Conservation (phyloP, 2,329 filamentous ascomycete species). For the Paraphaeosphaeria minitans region DNA sequence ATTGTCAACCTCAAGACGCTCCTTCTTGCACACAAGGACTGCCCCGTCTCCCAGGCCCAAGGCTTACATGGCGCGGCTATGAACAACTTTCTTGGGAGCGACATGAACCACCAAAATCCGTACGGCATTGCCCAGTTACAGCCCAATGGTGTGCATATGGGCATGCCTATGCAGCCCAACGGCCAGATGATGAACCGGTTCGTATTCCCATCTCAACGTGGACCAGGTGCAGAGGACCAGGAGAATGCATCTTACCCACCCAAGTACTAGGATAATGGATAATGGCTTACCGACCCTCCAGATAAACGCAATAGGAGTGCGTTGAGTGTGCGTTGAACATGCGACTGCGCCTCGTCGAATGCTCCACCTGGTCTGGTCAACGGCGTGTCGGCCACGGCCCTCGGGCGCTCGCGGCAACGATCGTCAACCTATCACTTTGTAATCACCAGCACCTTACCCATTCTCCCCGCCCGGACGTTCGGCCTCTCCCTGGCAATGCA, state of each 20-base stretch:
- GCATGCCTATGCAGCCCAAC: conserved; percentile 46
- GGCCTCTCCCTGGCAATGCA: conserved; percentile 29
- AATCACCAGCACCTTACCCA: conserved; percentile 33
- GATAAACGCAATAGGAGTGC: conserved; percentile 31
- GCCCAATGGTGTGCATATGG: conserved; percentile 49
- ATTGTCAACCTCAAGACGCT: conserved; percentile 94
- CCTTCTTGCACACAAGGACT: conserved; percentile 93
- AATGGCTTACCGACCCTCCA: conserved; percentile 36
- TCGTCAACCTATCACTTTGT: conserved; percentile 30
- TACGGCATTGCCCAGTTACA: conserved; percentile 55
- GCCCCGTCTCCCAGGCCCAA: conserved; percentile 87
- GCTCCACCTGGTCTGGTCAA: conserved; percentile 15
- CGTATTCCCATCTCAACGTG: conserved; percentile 35
- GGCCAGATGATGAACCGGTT: conserved; percentile 47
- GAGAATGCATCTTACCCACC: conserved; percentile 34
- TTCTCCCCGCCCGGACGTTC: conserved; percentile 26
- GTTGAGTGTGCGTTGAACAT: conserved; percentile 22
- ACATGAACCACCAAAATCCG: conserved; percentile 53
- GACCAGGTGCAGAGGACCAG: conserved; percentile 30
- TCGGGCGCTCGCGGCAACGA: conserved; percentile 12
- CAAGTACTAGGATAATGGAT: conserved; percentile 31
- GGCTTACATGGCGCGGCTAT: conserved; percentile 63
- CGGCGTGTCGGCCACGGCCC: conserved; percentile 12
- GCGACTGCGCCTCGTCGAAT: conserved; percentile 12
- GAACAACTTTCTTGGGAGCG: conserved; percentile 55